phyloP scores from a whole-genome alignment of 768 basidiomycete genomes.

The Mycena vulgaris region DNA sequence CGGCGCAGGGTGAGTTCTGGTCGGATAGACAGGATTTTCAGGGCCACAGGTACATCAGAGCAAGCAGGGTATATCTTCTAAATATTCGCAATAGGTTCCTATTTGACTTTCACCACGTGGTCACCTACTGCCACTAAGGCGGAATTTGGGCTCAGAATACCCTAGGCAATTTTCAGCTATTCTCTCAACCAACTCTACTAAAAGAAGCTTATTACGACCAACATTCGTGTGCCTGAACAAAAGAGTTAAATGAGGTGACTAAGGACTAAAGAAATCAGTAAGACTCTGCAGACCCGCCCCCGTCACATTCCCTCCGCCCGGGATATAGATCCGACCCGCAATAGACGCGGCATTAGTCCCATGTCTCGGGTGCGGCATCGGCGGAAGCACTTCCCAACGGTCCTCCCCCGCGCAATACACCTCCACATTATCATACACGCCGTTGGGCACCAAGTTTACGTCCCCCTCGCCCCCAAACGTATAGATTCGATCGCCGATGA shows the following conservation, averaged over 20 bases:
- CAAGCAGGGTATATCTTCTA: no score
- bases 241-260: conserved; percentile 7
- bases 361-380: conserved; percentile 16
- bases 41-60: no score
- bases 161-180: no score
- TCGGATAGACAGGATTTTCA: no score
- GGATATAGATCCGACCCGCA: conserved; percentile 18
- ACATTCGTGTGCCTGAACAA: conserved; percentile 3
- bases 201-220: no score
- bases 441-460: conserved; percentile 8
- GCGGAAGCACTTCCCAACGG: conserved; percentile 16
- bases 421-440: conserved; percentile 18
- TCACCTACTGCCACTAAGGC: no score
- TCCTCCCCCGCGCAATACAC: conserved; percentile 15
- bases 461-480: conserved; percentile 17
- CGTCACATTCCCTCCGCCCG: conserved; percentile 16
- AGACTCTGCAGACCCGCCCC: conserved; percentile 8
- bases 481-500: conserved; percentile 15
- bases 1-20: no score
- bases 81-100: no score
- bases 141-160: no score
- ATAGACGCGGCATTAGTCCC: conserved; percentile 14
- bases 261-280: conserved; percentile 13
- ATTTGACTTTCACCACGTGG: no score
- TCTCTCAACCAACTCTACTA: no score